These are phyloP conservation scores for Chloranthus sessilifolius DNA, from an alignment of 164 flowering plant genomes.

Conservation along the genomic window DNA sequence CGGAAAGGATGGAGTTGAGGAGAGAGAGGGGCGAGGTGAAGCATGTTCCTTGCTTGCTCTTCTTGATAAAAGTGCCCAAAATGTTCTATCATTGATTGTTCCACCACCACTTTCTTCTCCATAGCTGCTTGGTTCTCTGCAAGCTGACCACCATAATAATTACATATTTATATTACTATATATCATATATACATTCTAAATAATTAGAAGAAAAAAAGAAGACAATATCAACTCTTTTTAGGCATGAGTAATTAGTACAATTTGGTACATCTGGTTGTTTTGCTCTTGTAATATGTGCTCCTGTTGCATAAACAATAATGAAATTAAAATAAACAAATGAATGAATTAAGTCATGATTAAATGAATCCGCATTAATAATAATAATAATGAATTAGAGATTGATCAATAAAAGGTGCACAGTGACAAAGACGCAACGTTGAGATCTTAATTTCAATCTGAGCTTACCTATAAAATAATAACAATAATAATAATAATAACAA, in stretches of 20 bases:
- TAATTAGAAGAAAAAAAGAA: not conserved
- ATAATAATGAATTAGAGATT: no score
- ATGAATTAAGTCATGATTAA: no score
- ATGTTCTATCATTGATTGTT: constrained; percentile 31
- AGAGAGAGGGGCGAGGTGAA: constrained; percentile 43
- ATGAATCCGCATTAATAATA: no score
- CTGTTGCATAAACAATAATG: constrained; percentile 11
- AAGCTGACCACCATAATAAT: constrained; percentile 12
- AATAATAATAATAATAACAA: no score
- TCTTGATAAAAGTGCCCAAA: constrained; percentile 32
- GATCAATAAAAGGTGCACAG: no score
- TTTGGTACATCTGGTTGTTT: constrained; percentile 24
- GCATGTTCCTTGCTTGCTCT: constrained; percentile 31
- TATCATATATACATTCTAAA: not conserved
- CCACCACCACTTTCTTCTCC: constrained; percentile 29
- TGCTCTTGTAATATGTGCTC: constrained; percentile 38
- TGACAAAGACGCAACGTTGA: no score
- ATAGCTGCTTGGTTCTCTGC: constrained; percentile 26
- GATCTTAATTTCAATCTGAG: no score
- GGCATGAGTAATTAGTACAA: constrained; percentile 15
- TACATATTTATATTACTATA: not conserved
- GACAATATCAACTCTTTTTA: not conserved
- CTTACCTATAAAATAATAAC: no score
- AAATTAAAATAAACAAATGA: not conserved
- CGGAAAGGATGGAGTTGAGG: constrained; percentile 28